Base-by-base conservation (phyloP, 2,329 filamentous ascomycete genomes). In the Pestalotiopsis sp. region DNA sequence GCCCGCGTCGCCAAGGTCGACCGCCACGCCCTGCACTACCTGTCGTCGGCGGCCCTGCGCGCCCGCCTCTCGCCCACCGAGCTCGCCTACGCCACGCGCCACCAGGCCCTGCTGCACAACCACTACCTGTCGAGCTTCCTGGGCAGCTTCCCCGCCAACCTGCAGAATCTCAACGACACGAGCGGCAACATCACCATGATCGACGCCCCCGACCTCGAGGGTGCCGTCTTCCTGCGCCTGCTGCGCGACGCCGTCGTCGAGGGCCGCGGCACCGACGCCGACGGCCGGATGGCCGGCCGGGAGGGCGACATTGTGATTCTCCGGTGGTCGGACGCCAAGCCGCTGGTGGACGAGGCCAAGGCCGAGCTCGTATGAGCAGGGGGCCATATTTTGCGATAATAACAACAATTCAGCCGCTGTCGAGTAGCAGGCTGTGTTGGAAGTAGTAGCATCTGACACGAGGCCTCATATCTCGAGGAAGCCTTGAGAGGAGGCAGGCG, bases 171-270 rank as follows among this genome's bases (percentile, higher is more conserved):
- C 67, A 97, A 98, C 81, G 96, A 99, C 82, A 93, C 92, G 14
- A 91, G 92, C 0, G 95, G 94, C 38, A 95, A 95, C 11, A 91
- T 95, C 68, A 94, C 89, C 82, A 99, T 99, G 96, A 89, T 98
- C 38, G 94, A 97, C 77, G 85, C 88, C 2, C 96, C 96, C 0
- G 96, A 98, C 78, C 82, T 90, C 62, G 92, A 96, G 70, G 86
- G 88, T 2, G 94, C 94, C 7, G 95, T 98, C 2, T 98, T 99
- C 80, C 90, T 94, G 56, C 86, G 95, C 70, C 86, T 93, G 63
- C 81, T 95, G 66, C 85, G 84, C 67, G 89, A 92, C 75, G 83
- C 84, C 2, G 83, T 87, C 4, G 86, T 90, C 13, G 82, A 84
- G 68, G 87, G 90, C 6, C 85, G 86, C 71, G 91, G 91, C 13